A percentile compares a stretch with the other conserved stretches of the same genome.
Evolutionary conservation across 306 rosid species (phyloP).

Genomic region (Acacia confusa): DNA sequence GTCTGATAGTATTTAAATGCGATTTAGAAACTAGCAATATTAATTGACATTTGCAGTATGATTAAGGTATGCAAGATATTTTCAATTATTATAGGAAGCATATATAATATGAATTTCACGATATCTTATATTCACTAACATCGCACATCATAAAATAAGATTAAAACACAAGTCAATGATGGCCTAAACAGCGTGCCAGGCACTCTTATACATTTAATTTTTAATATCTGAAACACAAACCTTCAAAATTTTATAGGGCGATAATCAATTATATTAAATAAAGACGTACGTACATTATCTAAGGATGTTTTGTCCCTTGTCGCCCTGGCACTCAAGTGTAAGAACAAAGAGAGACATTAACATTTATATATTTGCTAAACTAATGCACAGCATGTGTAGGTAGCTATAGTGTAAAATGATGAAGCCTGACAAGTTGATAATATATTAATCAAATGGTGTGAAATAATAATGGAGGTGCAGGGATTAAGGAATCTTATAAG

Average conservation of each 20-base stretch:
- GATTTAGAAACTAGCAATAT: background rate
- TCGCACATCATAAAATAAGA: background rate
- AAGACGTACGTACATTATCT: background rate
- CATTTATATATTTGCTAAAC: background rate
- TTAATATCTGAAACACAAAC: too few species aligned
- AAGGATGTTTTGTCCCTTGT: background rate
- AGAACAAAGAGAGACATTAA: background rate
- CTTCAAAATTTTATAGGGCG: background rate
- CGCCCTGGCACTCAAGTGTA: background rate
- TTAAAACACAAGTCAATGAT: background rate
- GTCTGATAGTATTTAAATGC: too few species aligned
- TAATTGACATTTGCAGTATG: background rate
- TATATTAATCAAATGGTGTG: conserved; percentile 24
- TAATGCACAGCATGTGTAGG: background rate
- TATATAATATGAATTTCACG: too few species aligned
- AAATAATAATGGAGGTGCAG: conserved; percentile 34
- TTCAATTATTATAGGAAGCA: background rate
- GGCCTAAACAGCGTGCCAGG: background rate
- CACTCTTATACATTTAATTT: too few species aligned
- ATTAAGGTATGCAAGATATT: background rate
- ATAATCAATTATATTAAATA: background rate
- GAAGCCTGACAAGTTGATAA: background rate
- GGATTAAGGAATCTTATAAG: background rate
- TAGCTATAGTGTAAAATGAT: background rate
- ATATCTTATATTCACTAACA: too few species aligned